Conservation (phyloP, 352 stramenopile genomes). For the Phytopythium vexans region DNA sequence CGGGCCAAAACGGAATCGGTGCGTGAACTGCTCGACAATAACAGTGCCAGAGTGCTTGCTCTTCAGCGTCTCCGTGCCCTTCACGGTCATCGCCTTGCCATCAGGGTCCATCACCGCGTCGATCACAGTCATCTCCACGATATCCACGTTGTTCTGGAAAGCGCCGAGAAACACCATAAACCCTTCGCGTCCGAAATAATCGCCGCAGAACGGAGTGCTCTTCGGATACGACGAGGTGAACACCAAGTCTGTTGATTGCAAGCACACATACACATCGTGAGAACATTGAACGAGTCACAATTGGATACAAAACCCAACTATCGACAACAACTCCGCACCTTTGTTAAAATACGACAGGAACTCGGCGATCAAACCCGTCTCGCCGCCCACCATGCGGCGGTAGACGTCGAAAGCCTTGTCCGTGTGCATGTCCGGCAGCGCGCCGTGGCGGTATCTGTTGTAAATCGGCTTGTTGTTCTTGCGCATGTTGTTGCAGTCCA, state of each 20-base stretch:
- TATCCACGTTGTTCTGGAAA: constrained; percentile 76
- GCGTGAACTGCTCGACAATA: constrained; percentile 74
- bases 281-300: too few species aligned
- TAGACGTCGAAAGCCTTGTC: constrained; percentile 79
- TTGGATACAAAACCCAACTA: background rate
- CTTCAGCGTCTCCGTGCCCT: constrained; percentile 79
- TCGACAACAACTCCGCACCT: constrained; percentile 13
- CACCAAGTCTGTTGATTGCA: constrained; percentile 51
- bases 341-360: constrained; percentile 88
- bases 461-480: constrained; percentile 85
- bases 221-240: constrained; percentile 84
- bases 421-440: constrained; percentile 72
- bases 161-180: constrained; percentile 72
- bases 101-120: constrained; percentile 58
- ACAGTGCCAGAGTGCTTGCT: constrained; percentile 70
- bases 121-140: constrained; percentile 75
- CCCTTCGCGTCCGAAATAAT: constrained; percentile 85
- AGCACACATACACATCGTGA: background rate
- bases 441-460: constrained; percentile 68
- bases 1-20: constrained; percentile 74
- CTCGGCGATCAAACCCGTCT: constrained; percentile 50
- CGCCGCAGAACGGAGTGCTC: constrained; percentile 67
- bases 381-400: constrained; percentile 54
- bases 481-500: constrained; percentile 78
- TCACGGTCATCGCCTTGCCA: constrained; percentile 70